These are phyloP conservation scores for Neocallimastix lanati DNA, from an alignment of 192 early-diverging fungal genomes.

Conservation along the genomic window DNA sequence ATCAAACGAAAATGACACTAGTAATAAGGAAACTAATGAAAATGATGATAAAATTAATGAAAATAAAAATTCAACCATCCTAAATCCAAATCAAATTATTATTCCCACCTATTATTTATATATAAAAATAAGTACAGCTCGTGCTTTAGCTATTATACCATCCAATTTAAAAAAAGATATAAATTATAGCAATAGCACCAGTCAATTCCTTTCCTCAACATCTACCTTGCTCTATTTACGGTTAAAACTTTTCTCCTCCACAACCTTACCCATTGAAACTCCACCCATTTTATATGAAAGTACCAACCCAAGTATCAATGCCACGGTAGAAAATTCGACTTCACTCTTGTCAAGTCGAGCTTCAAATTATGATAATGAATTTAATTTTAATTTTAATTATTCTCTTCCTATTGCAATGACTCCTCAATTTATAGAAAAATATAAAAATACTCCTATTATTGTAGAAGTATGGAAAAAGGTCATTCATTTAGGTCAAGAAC, in stretches of 20 bases:
- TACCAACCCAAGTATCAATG: neutral
- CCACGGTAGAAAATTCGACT: neutral
- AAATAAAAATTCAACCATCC: no score
- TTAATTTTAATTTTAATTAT: neutral
- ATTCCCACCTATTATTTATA: neutral
- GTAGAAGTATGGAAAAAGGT: neutral
- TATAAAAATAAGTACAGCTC: neutral
- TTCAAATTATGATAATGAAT: neutral
- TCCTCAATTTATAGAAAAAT: neutral
- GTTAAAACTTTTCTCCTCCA: neutral
- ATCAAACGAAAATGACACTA: no score
- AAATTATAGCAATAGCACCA: neutral
- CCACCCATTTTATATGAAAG: neutral
- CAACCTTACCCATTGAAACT: neutral
- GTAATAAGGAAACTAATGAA: neutral
- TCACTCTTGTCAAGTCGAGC: neutral
- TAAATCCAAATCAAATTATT: neutral
- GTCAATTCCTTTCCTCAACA: neutral
- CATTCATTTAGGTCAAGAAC: neutral
- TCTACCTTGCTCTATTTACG: neutral
- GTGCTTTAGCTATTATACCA: neutral
- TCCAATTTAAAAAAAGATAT: neutral
- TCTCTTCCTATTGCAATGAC: neutral
- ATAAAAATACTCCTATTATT: neutral
- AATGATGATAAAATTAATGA: no score